Conservation (phyloP, 2,329 filamentous ascomycete genomes). For the Calonectria hongkongensis region DNA sequence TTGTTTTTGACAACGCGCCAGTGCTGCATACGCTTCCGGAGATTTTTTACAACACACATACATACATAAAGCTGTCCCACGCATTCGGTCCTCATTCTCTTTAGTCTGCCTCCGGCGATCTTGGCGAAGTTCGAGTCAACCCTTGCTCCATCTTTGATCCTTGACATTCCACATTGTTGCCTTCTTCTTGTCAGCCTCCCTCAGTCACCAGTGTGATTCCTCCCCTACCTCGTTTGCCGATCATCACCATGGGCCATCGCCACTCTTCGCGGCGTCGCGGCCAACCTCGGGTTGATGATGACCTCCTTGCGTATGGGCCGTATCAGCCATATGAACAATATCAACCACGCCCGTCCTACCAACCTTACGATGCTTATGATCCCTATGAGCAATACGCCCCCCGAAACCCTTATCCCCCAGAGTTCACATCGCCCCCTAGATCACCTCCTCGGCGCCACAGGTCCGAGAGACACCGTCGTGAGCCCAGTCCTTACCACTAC, state of each 20-base stretch:
- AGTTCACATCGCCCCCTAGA: conserved; percentile 24
- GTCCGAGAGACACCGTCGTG: conserved; percentile 48
- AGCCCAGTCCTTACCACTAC: conserved; percentile 42
- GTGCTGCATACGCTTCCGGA: conserved; percentile 8
- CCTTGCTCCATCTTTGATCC: conserved; percentile 3
- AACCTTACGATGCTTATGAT: conserved; percentile 33
- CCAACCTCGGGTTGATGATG: conserved; percentile 52
- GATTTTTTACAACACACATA: conserved; percentile 22
- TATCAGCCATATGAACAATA: conserved; percentile 19
- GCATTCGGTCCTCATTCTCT: conserved; percentile 27
- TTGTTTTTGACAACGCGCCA: conserved; percentile 11
- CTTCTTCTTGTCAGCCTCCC: background rate
- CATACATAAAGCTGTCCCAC: conserved; percentile 50
- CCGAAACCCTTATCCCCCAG: conserved; percentile 37
- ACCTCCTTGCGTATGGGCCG: conserved; percentile 48
- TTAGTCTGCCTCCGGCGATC: conserved; percentile 42
- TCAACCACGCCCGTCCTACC: background rate
- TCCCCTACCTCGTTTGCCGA: background rate
- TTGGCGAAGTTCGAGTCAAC: conserved; percentile 15
- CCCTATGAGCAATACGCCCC: conserved; percentile 47
- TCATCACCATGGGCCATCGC: conserved; percentile 52
- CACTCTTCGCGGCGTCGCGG: conserved; percentile 51
- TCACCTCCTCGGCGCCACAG: conserved; percentile 51
- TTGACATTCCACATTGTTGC: conserved; percentile 18
- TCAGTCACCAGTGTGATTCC: background rate